Percentiles rank a stretch among this genome's conserved stretches.
These are phyloP conservation scores for Ogataea ganodermae DNA, from an alignment of 805 yeast genomes.

Conservation along the genomic window DNA sequence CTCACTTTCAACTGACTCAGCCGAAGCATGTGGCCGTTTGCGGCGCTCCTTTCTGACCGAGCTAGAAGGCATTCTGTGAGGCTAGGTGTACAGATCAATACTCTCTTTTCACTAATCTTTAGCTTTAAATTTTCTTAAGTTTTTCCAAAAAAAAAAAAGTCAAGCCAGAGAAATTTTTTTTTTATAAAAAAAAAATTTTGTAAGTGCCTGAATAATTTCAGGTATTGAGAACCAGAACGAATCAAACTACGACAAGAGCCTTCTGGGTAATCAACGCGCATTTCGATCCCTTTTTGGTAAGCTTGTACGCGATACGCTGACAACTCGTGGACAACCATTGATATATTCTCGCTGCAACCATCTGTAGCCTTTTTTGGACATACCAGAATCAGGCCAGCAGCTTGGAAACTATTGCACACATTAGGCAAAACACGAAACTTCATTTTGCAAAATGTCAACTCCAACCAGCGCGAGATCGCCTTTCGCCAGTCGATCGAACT, in stretches of 20 bases:
- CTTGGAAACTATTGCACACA: slow-evolving; percentile 2
- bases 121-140: slow-evolving; percentile 8
- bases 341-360: neutral
- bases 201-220: slow-evolving; percentile 3
- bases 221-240: neutral
- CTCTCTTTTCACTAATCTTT: neutral
- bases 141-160: slow-evolving; percentile 2
- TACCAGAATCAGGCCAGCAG: slow-evolving; percentile 1
- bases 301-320: neutral
- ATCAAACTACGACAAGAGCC: slow-evolving; percentile 1
- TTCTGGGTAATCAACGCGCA: neutral
- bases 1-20: neutral
- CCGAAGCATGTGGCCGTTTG: slow-evolving; percentile 5
- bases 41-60: slow-evolving; percentile 21
- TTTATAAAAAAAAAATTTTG: slow-evolving; percentile 5
- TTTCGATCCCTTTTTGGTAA: neutral
- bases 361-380: slow-evolving; percentile 4
- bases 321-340: neutral
- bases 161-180: too few species aligned
- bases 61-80: slow-evolving; percentile 22
- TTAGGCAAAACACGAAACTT: neutral
- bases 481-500: slow-evolving; percentile 15
- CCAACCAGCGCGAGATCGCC: slow-evolving; percentile 13
- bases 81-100: neutral
- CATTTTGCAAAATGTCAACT: slow-evolving; percentile 3